Evolutionary conservation across 1,284 basidiomycete species (phyloP).

Genomic region (Ustilago curta): DNA sequence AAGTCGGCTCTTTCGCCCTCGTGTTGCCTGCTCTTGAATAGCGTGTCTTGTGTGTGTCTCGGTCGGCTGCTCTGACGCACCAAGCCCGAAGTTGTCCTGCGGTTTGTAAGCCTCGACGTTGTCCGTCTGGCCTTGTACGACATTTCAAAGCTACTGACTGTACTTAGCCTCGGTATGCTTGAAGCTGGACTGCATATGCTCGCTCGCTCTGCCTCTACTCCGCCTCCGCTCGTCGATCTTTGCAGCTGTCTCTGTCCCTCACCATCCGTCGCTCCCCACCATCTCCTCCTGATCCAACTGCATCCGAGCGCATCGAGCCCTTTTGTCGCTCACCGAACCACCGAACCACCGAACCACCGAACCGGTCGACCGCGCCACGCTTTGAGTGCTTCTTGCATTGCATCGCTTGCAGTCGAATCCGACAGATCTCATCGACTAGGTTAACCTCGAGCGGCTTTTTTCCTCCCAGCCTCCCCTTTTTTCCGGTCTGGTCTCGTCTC

Average conservation of each 20-base stretch:
- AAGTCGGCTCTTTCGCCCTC: background rate
- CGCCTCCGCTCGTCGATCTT: constrained; percentile 39
- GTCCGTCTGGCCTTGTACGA: too few species aligned
- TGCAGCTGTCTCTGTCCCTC: constrained; percentile 32
- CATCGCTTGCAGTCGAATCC: constrained; percentile 6
- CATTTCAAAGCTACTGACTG: background rate
- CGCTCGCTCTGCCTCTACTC: constrained; percentile 15
- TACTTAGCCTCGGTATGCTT: constrained; percentile 7
- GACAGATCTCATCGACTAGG: background rate
- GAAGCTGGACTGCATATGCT: constrained; percentile 14
- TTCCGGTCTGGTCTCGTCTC: constrained; percentile 4
- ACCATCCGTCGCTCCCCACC: background rate
- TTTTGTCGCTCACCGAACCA: too few species aligned
- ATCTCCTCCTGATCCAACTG: constrained; percentile 1
- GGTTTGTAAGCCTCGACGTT: too few species aligned
- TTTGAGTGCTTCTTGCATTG: background rate
- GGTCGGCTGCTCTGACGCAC: background rate
- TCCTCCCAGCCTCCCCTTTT: background rate
- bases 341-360: too few species aligned
- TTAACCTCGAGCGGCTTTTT: constrained; percentile 24
- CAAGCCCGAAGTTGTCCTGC: too few species aligned
- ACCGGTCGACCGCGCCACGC: background rate
- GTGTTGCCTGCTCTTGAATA: background rate
- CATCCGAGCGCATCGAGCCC: constrained; percentile 11
- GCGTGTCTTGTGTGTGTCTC: constrained; percentile 1